phyloP scores from a whole-genome alignment of 192 early-diverging fungal genomes.

The Backusella parvicylindrica region DNA sequence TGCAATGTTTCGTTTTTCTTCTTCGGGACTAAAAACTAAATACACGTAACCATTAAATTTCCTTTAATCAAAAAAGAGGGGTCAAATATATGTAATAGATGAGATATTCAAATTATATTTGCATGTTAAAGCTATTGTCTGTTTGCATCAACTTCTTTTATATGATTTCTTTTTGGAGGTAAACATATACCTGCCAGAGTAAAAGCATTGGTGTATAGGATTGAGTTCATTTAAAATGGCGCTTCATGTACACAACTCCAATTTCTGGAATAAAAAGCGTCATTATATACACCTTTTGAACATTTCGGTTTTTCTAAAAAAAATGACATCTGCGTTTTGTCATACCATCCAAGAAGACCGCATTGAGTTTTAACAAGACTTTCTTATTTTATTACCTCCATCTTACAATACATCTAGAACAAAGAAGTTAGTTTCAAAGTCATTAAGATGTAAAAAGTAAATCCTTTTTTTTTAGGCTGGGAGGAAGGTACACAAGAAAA shows the following conservation, averaged over 20 bases:
- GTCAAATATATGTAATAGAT: background rate
- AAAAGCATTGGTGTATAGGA: background rate
- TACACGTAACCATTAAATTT: background rate
- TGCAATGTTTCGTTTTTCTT: background rate
- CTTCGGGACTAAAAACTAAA: background rate
- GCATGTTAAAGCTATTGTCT: background rate
- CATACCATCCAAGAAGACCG: background rate
- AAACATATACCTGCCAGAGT: background rate
- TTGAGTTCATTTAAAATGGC: background rate
- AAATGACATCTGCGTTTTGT: background rate
- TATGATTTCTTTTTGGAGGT: background rate
- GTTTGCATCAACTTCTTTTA: background rate
- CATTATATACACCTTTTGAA: background rate
- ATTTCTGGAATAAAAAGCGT: background rate
- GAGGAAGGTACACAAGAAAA: background rate
- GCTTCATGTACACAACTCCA: background rate
- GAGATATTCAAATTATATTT: background rate
- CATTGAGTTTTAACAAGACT: background rate
- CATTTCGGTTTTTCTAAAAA: background rate
- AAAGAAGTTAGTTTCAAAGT: background rate
- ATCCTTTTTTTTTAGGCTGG: no score
- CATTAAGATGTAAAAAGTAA: background rate
- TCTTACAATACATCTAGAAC: background rate
- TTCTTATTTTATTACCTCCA: background rate
- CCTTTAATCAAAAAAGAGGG: background rate